Percentiles rank a stretch among this genome's conserved stretches.
phyloP scores from a whole-genome alignment of 768 basidiomycete genomes.

The Trametes elegans region DNA sequence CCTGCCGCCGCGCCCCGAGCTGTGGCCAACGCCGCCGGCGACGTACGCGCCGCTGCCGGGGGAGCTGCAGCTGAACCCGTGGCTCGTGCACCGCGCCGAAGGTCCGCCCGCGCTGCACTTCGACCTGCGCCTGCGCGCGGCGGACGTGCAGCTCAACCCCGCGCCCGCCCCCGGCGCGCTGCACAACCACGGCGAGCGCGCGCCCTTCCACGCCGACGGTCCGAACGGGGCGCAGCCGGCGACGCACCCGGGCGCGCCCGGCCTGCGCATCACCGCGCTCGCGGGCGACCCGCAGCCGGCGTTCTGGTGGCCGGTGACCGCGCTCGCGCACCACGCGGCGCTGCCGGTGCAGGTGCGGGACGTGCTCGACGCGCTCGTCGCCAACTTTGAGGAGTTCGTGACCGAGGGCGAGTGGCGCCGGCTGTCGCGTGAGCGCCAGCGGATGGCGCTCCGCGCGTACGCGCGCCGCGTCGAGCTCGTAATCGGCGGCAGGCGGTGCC shows the following conservation, averaged over 20 bases:
- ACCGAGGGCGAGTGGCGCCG: conserved; percentile 25
- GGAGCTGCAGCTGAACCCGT: conserved; percentile 55
- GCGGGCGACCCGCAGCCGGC: conserved; percentile 47
- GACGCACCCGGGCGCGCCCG: conserved; percentile 58
- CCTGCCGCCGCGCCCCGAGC: conserved; percentile 47
- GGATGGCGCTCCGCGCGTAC: conserved; percentile 20
- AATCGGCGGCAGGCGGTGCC: conserved; percentile 24
- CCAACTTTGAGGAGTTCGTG: conserved; percentile 40
- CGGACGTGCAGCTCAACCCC: conserved; percentile 20
- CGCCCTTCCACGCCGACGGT: conserved; percentile 15
- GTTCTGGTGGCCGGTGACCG: conserved; percentile 58
- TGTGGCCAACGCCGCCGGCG: conserved; percentile 43
- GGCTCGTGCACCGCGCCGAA: conserved; percentile 44
- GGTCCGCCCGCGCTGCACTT: conserved; percentile 46
- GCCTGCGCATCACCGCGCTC: conserved; percentile 53
- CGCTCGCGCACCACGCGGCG: conserved; percentile 26
- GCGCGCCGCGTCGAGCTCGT: conserved; percentile 22
- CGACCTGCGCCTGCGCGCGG: conserved; percentile 38
- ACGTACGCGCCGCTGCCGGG: conserved; percentile 43
- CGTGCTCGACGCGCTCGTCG: conserved; percentile 45
- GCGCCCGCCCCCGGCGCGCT: conserved; percentile 15
- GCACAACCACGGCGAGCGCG: background rate
- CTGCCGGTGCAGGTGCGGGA: conserved; percentile 42
- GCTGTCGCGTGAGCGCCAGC: conserved; percentile 21
- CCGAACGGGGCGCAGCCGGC: conserved; percentile 52